phyloP scores from a whole-genome alignment of 306 rosid genomes.

The Rosa multiflora region DNA sequence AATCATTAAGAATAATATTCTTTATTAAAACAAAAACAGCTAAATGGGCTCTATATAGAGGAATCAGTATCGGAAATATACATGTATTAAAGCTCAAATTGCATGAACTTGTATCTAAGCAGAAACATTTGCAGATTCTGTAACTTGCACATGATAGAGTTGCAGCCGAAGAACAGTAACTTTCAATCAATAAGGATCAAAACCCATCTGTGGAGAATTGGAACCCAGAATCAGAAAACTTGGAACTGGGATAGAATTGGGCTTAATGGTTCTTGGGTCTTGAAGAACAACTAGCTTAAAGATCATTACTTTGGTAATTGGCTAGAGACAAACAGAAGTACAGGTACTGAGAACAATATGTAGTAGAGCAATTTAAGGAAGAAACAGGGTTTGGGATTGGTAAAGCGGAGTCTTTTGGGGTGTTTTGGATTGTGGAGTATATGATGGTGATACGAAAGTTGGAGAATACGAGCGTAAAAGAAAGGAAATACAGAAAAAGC shows the following conservation, averaged over 20 bases:
- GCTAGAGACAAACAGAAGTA: background rate
- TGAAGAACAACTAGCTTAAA: slow-evolving; percentile 1
- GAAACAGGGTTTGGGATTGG: background rate
- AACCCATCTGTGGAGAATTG: slow-evolving; percentile 3
- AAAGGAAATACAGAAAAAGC: background rate
- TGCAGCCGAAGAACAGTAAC: slow-evolving; percentile 17
- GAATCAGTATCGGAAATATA: slow-evolving; percentile 14
- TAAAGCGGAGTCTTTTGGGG: background rate
- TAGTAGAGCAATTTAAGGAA: background rate
- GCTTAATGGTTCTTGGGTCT: slow-evolving; percentile 8
- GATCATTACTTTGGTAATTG: slow-evolving; percentile 13
- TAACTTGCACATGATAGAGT: slow-evolving; percentile 12
- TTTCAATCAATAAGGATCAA: slow-evolving; percentile 9
- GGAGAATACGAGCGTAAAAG: background rate
- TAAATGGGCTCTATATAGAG: slow-evolving; percentile 5
- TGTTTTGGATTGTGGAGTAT: background rate
- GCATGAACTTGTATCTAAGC: slow-evolving; percentile 26
- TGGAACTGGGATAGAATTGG: background rate
- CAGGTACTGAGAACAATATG: background rate
- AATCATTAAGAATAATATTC: background rate
- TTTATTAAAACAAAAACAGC: background rate
- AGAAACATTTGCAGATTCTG: background rate
- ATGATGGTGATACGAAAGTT: background rate
- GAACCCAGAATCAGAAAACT: slow-evolving; percentile 15
- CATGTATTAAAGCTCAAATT: slow-evolving; percentile 21